These are phyloP conservation scores for Nemania bipapillata DNA, from an alignment of 2,329 filamentous ascomycete species.

Conservation along the genomic window DNA sequence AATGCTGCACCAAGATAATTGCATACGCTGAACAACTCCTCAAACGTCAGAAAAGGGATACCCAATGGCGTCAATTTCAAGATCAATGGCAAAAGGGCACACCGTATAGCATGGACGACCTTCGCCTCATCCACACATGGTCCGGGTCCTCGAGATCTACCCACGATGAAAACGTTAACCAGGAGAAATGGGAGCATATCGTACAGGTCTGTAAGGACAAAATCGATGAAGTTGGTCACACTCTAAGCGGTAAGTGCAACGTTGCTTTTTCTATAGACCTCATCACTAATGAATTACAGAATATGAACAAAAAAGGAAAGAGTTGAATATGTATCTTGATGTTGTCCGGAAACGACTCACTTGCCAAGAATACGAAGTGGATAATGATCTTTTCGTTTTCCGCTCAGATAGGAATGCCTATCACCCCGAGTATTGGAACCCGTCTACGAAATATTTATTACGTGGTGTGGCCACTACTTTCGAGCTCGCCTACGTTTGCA, in stretches of 20 bases:
- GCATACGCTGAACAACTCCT: slow-evolving; percentile 41
- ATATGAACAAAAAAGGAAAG: slow-evolving; percentile 35
- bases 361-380: slow-evolving; percentile 49
- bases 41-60: slow-evolving; percentile 42
- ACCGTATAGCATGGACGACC: slow-evolving; percentile 47
- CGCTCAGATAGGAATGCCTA: slow-evolving; percentile 43
- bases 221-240: slow-evolving; percentile 51
- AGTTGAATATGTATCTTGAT: slow-evolving; percentile 39
- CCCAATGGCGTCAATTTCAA: slow-evolving; percentile 47
- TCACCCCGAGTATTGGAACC: slow-evolving; percentile 54
- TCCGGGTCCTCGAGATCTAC: slow-evolving; percentile 54
- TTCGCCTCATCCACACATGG: slow-evolving; percentile 54
- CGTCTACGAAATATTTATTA: slow-evolving; percentile 59
- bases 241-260: slow-evolving; percentile 52
- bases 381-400: slow-evolving; percentile 48
- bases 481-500: slow-evolving; percentile 64
- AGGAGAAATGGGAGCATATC: slow-evolving; percentile 51
- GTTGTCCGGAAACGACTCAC: slow-evolving; percentile 48
- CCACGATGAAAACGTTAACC: slow-evolving; percentile 49
- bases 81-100: slow-evolving; percentile 36
- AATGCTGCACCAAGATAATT: slow-evolving; percentile 46
- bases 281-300: slow-evolving; percentile 42
- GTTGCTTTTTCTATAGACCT: neutral
- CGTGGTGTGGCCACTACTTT: slow-evolving; percentile 62
- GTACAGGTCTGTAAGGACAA: slow-evolving; percentile 51